Percentiles rank a stretch among this genome's conserved stretches.
phyloP scores from a whole-genome alignment of 345 rosid species.

The Brassica incana region DNA sequence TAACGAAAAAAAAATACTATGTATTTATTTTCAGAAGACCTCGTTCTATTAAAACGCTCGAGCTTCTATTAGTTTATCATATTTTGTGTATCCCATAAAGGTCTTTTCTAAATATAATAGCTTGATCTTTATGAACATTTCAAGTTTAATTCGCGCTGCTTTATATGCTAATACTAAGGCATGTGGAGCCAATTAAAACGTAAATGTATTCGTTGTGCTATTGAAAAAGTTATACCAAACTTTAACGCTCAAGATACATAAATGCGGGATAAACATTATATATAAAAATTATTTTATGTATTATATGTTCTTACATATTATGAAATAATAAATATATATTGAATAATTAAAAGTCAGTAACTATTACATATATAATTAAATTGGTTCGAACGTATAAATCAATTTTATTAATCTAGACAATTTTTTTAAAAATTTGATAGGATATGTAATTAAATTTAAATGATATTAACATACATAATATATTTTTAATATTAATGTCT shows the following conservation, averaged over 20 bases:
- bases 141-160: conserved; percentile 23
- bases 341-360: too few relatives aligned
- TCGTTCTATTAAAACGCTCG: conserved; percentile 32
- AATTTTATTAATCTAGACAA: too few relatives aligned
- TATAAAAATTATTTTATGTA: too few relatives aligned
- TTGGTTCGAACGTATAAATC: too few relatives aligned
- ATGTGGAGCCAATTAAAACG: conserved; percentile 12
- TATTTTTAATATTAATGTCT: too few relatives aligned
- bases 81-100: conserved; percentile 35
- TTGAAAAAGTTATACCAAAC: conserved; percentile 27
- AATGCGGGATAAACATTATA: not conserved
- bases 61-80: conserved; percentile 16
- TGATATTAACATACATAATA: too few relatives aligned
- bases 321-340: too few relatives aligned
- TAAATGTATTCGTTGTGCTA: conserved; percentile 29
- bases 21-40: not conserved
- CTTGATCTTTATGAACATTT: conserved; percentile 22
- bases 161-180: conserved; percentile 15
- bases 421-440: too few relatives aligned
- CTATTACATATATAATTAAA: too few relatives aligned
- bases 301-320: too few relatives aligned
- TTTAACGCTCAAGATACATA: conserved; percentile 29
- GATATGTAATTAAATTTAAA: too few relatives aligned
- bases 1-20: not conserved
- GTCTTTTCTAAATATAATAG: conserved; percentile 24